These are phyloP conservation scores for Fraxinus velutina DNA, from an alignment of 305 asterid species.

Conservation along the genomic window DNA sequence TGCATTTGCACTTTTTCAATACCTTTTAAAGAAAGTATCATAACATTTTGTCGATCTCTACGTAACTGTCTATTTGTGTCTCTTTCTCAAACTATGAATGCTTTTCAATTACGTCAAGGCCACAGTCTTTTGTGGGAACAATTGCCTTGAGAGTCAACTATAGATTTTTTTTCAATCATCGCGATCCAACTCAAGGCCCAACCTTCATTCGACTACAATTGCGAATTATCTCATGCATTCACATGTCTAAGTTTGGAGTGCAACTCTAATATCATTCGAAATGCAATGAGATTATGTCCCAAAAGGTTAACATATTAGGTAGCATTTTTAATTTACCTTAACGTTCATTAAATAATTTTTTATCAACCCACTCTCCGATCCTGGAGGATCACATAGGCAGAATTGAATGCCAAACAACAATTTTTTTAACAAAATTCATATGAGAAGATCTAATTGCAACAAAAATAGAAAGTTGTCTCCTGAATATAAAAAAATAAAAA, in stretches of 20 bases:
- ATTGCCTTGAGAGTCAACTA: background rate
- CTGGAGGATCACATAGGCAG: too few relatives aligned
- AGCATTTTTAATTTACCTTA: too few relatives aligned
- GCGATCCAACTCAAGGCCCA: background rate
- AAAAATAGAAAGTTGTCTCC: too few relatives aligned
- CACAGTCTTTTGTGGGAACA: background rate
- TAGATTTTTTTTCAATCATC: background rate
- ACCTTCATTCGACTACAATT: background rate
- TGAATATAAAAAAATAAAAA: too few relatives aligned
- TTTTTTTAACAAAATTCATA: too few relatives aligned
- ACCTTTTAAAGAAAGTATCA: background rate
- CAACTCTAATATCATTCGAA: too few relatives aligned
- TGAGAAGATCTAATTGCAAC: too few relatives aligned
- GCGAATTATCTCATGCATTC: background rate
- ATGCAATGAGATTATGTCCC: background rate
- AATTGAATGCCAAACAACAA: too few relatives aligned
- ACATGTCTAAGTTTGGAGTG: background rate
- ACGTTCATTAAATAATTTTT: too few relatives aligned
- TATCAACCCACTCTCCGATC: too few relatives aligned
- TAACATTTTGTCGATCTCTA: background rate
- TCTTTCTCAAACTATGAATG: background rate
- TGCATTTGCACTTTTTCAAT: background rate
- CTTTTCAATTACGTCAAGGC: background rate
- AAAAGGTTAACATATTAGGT: too few relatives aligned
- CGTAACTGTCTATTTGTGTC: background rate